Evolutionary conservation across 768 basidiomycete species (phyloP).

Genomic region (Phaeolepiota aurea): DNA sequence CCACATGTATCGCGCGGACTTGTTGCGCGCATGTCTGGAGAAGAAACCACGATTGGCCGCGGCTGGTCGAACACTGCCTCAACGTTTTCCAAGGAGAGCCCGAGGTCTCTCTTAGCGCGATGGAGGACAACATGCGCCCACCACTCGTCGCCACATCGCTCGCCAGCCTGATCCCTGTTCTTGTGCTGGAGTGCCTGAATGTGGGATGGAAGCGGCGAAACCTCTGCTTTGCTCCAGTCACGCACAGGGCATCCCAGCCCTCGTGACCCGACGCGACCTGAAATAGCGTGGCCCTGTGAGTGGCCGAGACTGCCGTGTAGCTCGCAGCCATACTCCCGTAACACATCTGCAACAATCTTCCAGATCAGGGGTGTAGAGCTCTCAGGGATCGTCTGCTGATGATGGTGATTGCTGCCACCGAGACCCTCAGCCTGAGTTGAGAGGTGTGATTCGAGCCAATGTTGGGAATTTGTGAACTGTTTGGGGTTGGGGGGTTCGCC

Average conservation of each 20-base stretch:
- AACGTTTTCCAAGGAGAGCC: slow-evolving; percentile 19
- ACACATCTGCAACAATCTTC: slow-evolving; percentile 29
- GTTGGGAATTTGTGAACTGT: slow-evolving; percentile 29
- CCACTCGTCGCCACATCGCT: slow-evolving; percentile 8
- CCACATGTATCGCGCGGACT: background rate
- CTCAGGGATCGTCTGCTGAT: slow-evolving; percentile 7
- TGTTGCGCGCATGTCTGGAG: background rate
- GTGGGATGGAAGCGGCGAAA: slow-evolving; percentile 7
- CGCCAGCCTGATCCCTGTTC: background rate
- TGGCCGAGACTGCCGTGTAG: slow-evolving; percentile 3
- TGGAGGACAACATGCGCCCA: slow-evolving; percentile 12
- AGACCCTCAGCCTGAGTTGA: slow-evolving; percentile 25
- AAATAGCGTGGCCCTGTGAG: background rate
- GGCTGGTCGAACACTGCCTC: slow-evolving; percentile 13
- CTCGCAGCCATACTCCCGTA: slow-evolving; percentile 36
- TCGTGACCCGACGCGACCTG: slow-evolving; percentile 1
- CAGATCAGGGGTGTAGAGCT: slow-evolving; percentile 26
- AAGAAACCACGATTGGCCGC: background rate
- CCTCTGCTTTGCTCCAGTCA: slow-evolving; percentile 12
- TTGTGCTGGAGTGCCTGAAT: slow-evolving; percentile 5
- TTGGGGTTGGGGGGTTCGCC: slow-evolving; percentile 12
- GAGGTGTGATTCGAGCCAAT: slow-evolving; percentile 40
- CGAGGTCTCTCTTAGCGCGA: slow-evolving; percentile 22
- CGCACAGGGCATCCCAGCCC: no score
- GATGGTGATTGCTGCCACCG: slow-evolving; percentile 6